Conservation (phyloP, 1,284 basidiomycete species). For the Amylostereum chailletii region DNA sequence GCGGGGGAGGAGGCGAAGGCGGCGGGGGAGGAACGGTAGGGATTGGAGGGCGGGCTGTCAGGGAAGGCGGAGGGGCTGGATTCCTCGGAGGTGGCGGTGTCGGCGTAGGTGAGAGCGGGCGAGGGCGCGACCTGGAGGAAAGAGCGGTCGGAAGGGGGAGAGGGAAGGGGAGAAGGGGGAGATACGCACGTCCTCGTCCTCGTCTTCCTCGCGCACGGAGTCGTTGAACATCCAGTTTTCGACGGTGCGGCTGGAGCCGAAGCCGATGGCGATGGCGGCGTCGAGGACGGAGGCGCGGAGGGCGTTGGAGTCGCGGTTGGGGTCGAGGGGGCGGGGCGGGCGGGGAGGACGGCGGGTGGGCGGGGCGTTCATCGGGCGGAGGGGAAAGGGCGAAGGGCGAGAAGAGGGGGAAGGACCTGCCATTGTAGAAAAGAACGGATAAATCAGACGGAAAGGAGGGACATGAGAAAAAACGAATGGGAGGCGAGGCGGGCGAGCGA, state of each 20-base stretch:
- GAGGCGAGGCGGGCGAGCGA: too few species aligned
- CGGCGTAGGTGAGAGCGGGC: slow-evolving; percentile 25
- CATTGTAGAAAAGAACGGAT: too few species aligned
- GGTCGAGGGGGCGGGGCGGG: slow-evolving; percentile 10
- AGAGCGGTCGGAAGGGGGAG: slow-evolving; percentile 2
- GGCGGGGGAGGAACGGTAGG: not conserved
- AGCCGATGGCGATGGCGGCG: slow-evolving; percentile 54
- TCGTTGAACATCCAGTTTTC: slow-evolving; percentile 62
- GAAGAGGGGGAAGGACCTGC: not conserved
- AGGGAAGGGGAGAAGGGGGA: slow-evolving; percentile 3
- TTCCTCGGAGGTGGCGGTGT: slow-evolving; percentile 27
- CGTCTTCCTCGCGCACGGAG: slow-evolving; percentile 42
- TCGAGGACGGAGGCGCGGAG: slow-evolving; percentile 65
- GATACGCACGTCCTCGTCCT: slow-evolving; percentile 15
- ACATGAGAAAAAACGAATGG: too few species aligned
- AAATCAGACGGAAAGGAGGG: too few species aligned
- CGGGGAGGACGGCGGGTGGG: slow-evolving; percentile 11
- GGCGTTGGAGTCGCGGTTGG: slow-evolving; percentile 41
- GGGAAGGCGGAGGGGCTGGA: slow-evolving; percentile 9
- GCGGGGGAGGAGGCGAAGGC: not conserved
- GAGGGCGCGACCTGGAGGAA: slow-evolving; percentile 16
- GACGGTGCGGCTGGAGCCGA: slow-evolving; percentile 45
- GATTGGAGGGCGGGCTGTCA: not conserved
- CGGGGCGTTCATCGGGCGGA: slow-evolving; percentile 6
- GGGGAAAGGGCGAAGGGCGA: not conserved